Evolutionary conservation across 164 flowering plant species (phyloP).

Genomic region (Warburgia ugandensis): DNA sequence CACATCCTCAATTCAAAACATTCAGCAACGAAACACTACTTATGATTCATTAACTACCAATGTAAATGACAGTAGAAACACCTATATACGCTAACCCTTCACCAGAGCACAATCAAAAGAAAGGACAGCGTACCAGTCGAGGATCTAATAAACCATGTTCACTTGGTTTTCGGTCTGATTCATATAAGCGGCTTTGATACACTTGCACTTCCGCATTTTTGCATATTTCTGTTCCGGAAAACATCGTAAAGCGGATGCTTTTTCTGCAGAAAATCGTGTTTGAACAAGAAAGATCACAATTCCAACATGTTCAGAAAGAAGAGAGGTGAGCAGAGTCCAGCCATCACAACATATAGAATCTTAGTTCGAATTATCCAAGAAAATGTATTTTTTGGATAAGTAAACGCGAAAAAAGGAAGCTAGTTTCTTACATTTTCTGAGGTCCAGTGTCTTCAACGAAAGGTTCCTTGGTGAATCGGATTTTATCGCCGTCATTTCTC

Average conservation of each 20-base stretch:
- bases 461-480: slow-evolving; percentile 64
- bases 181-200: slow-evolving; percentile 32
- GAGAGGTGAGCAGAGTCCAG: no score
- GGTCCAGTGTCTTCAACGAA: slow-evolving; percentile 71
- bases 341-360: not conserved
- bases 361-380: not conserved
- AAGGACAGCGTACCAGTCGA: slow-evolving; percentile 40
- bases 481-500: slow-evolving; percentile 8
- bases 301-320: not conserved
- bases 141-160: slow-evolving; percentile 63
- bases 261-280: slow-evolving; percentile 40
- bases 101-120: not conserved
- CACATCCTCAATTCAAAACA: no score
- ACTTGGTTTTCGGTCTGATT: slow-evolving; percentile 22
- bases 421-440: slow-evolving; percentile 42
- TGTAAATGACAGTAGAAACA: no score
- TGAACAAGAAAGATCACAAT: not conserved
- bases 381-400: not conserved
- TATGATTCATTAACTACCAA: no score
- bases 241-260: slow-evolving; percentile 45
- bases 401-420: not conserved
- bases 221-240: slow-evolving; percentile 48
- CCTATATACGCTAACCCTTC: no score
- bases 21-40: no score
- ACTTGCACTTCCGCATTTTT: slow-evolving; percentile 59